phyloP scores from a whole-genome alignment of 202 grass and related monocot genomes.

The Panicum hallii region DNA sequence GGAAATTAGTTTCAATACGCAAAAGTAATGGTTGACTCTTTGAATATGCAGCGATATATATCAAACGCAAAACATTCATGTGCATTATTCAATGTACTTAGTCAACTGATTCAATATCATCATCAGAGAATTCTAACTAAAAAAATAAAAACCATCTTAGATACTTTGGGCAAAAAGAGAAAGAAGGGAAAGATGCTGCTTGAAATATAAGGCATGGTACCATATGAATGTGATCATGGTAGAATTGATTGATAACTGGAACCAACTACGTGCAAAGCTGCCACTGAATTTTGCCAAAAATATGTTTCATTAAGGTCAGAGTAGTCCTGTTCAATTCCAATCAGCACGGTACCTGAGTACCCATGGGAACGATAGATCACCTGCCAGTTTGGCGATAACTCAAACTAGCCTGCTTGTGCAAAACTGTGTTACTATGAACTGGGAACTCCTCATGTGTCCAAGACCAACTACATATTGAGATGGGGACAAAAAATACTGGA shows the following conservation, averaged over 20 bases:
- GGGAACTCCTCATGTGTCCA: not conserved
- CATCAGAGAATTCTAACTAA: conserved; percentile 1
- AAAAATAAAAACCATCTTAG: conserved; percentile 13
- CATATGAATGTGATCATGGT: conserved; percentile 43
- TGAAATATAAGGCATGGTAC: conserved; percentile 32
- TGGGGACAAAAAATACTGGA: not conserved
- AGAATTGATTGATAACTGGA: conserved; percentile 44
- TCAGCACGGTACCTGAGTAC: conserved; percentile 17
- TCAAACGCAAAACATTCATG: not conserved
- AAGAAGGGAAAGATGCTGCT: not conserved
- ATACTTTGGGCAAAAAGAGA: not conserved
- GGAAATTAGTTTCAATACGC: conserved; percentile 9
- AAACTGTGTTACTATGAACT: not conserved
- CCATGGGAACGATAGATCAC: conserved; percentile 40
- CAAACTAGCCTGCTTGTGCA: conserved; percentile 31
- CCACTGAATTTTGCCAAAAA: conserved; percentile 35
- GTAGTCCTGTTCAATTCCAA: conserved; percentile 27
- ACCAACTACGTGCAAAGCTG: conserved; percentile 36
- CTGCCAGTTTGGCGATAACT: conserved; percentile 12
- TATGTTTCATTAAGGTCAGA: not conserved
- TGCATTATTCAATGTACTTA: not conserved
- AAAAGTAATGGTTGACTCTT: not conserved
- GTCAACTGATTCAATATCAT: conserved; percentile 11
- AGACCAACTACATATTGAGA: conserved; percentile 6
- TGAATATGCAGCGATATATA: not conserved